Percentiles rank a stretch among this genome's conserved stretches.
Conservation (phyloP, 2,329 filamentous ascomycete genomes). For the Diaporthe citri region DNA sequence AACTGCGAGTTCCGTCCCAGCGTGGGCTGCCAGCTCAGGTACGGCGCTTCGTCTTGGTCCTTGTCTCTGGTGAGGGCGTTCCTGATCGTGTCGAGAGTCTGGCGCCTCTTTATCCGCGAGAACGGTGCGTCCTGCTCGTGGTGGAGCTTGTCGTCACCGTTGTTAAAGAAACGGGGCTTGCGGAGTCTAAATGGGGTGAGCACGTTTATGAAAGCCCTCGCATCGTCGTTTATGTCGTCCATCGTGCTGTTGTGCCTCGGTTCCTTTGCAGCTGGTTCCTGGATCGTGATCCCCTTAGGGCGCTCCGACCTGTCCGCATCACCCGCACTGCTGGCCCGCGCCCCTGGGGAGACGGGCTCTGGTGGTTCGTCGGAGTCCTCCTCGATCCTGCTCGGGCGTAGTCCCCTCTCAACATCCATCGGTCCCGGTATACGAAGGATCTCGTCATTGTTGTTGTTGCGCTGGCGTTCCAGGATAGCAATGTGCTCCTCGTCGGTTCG, state of each 20-base stretch:
- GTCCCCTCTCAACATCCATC: constrained; percentile 87
- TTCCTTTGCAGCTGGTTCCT: constrained; percentile 55
- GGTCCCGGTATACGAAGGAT: constrained; percentile 92
- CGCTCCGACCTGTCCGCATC: constrained; percentile 44
- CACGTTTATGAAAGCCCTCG: constrained; percentile 51
- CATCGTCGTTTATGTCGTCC: constrained; percentile 59
- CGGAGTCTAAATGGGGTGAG: constrained; percentile 50
- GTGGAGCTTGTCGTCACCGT: constrained; percentile 52
- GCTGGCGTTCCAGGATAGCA: constrained; percentile 87
- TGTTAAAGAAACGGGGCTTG: constrained; percentile 48
- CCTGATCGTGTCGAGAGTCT: constrained; percentile 71
- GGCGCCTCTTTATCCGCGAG: constrained; percentile 52
- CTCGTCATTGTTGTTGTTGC: constrained; percentile 77
- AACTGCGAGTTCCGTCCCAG: constrained; percentile 95
- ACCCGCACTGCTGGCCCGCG: neutral
- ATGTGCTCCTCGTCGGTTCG: constrained; percentile 83
- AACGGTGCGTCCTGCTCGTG: constrained; percentile 50
- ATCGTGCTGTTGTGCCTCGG: constrained; percentile 47
- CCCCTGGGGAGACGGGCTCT: constrained; percentile 43
- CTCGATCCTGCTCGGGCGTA: constrained; percentile 71
- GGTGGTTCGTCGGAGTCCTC: constrained; percentile 50
- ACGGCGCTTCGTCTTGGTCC: constrained; percentile 74
- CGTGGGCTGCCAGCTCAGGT: constrained; percentile 94
- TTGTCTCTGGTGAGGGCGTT: constrained; percentile 67
- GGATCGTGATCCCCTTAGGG: constrained; percentile 68